A percentile compares a stretch with the other conserved stretches of the same genome.
Conservation (phyloP, 805 yeast species). For the Saccharomycopsis javanensis region DNA sequence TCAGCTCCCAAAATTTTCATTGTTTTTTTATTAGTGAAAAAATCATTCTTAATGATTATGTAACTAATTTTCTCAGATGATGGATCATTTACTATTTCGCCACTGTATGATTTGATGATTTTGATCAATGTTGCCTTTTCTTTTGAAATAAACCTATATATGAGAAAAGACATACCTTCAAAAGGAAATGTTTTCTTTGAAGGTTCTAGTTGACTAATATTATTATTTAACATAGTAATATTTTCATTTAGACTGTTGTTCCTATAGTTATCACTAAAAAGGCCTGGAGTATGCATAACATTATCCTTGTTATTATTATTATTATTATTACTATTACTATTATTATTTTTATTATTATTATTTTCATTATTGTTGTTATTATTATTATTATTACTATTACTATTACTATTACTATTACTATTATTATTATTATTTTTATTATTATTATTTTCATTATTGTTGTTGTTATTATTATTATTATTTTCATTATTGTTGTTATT, state of each 20-base stretch:
- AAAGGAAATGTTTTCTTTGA: conserved; percentile 2
- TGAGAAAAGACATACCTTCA: conserved; percentile 3
- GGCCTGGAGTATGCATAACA: background rate
- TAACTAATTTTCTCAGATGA: background rate
- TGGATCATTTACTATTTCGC: background rate
- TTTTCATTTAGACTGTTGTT: background rate
- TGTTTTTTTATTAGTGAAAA: background rate
- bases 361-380: too few species aligned
- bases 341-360: background rate
- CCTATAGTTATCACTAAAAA: background rate
- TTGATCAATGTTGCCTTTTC: conserved; percentile 5
- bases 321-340: background rate
- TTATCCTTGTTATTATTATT: background rate
- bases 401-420: background rate
- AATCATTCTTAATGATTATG: background rate
- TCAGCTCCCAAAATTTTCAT: background rate
- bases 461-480: background rate
- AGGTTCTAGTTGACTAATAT: background rate
- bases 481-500: background rate
- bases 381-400: background rate
- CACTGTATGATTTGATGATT: conserved; percentile 16
- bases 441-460: too few species aligned
- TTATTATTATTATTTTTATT: too few species aligned
- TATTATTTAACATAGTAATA: background rate
- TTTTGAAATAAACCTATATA: conserved; percentile 7